Evolutionary conservation across 768 basidiomycete species (phyloP).

Genomic region (Trametes punicea): DNA sequence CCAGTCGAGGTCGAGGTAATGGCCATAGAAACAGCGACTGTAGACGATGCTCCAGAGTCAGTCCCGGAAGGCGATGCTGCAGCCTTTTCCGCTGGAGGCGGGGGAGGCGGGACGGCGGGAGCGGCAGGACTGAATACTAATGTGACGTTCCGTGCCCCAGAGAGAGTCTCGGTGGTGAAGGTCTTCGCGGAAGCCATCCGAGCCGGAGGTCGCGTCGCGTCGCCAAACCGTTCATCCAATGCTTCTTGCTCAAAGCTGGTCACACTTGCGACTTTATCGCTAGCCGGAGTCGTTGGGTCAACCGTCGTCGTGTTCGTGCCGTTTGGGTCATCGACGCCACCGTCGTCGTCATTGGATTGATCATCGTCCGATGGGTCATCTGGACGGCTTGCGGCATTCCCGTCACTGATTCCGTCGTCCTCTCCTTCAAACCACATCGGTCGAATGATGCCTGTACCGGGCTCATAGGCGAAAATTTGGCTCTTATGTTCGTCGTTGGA

Average conservation of each 20-base stretch:
- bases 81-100: background rate
- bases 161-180: conserved; percentile 16
- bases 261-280: conserved; percentile 20
- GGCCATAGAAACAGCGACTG: background rate
- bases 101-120: conserved; percentile 28
- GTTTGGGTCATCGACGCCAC: background rate
- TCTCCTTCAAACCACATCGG: conserved; percentile 47
- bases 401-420: conserved; percentile 27
- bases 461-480: conserved; percentile 60
- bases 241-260: conserved; percentile 19
- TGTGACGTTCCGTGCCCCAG: conserved; percentile 39
- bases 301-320: conserved; percentile 17
- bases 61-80: background rate
- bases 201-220: conserved; percentile 20
- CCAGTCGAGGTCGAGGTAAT: background rate
- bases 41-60: background rate
- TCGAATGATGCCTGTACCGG: conserved; percentile 42
- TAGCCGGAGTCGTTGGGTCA: conserved; percentile 21
- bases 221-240: conserved; percentile 20
- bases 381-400: conserved; percentile 14
- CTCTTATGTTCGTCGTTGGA: conserved; percentile 35
- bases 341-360: conserved; percentile 8
- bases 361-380: background rate
- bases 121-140: conserved; percentile 48
- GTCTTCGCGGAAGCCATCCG: conserved; percentile 13